A percentile compares a stretch with the other conserved stretches of the same genome.
These are phyloP conservation scores for Zhuliangozyma parablackwelliae DNA, from an alignment of 1,139 yeast species.

Conservation along the genomic window DNA sequence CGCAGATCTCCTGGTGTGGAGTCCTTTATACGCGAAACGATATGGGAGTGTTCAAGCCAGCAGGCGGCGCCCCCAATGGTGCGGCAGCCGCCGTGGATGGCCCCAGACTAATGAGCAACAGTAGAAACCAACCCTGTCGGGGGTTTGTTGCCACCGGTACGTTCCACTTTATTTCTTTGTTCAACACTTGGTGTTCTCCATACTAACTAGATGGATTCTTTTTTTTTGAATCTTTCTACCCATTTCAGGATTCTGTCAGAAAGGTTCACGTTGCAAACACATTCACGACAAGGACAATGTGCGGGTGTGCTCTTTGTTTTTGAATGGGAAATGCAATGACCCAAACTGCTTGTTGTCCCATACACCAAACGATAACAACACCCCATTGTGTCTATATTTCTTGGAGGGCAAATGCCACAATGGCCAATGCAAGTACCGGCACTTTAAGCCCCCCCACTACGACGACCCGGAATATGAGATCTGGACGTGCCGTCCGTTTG, in stretches of 20 bases:
- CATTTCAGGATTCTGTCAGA: conserved; percentile 46
- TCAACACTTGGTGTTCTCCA: too few relatives aligned
- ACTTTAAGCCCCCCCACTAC: conserved; percentile 28
- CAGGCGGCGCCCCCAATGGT: too few relatives aligned
- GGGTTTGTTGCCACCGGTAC: conserved; percentile 39
- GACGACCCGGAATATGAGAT: conserved; percentile 38
- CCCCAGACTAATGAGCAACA: conserved; percentile 5
- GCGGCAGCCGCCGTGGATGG: too few relatives aligned
- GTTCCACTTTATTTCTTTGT: conserved; percentile 15
- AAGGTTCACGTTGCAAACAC: conserved; percentile 51
- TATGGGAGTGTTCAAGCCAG: not conserved
- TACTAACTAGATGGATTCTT: conserved; percentile 14
- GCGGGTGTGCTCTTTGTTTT: conserved; percentile 50
- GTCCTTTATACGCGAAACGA: not conserved
- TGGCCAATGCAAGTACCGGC: conserved; percentile 52
- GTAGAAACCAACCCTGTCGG: conserved; percentile 27
- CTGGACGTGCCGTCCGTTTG: conserved; percentile 61
- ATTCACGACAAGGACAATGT: conserved; percentile 50
- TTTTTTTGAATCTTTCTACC: conserved; percentile 20
- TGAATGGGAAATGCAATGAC: conserved; percentile 45
- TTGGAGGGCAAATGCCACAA: conserved; percentile 52
- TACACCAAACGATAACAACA: conserved; percentile 52
- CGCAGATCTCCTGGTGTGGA: not conserved
- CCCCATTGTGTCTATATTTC: conserved; percentile 61
- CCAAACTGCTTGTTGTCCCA: conserved; percentile 58